These are phyloP conservation scores for Kuraishia ogatae DNA, from an alignment of 805 yeast species.

Conservation along the genomic window DNA sequence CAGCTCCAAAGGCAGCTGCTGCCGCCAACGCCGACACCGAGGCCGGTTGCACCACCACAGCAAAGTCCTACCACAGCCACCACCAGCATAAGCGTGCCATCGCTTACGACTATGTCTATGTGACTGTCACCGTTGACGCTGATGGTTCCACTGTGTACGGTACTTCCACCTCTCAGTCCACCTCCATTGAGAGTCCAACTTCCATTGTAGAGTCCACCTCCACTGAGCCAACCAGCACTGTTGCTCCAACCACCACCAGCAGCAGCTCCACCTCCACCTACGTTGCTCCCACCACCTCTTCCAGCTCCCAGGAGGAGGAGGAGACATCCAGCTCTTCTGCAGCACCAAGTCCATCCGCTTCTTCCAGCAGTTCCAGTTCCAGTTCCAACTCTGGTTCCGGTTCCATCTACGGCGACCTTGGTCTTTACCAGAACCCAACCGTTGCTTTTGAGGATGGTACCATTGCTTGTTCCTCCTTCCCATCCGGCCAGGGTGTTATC, in stretches of 20 bases:
- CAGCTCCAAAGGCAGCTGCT: slow-evolving; percentile 16
- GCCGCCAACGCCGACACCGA: slow-evolving; percentile 26
- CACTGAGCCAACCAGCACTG: slow-evolving; percentile 14
- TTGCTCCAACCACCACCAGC: slow-evolving; percentile 11
- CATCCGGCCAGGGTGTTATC: slow-evolving; percentile 78
- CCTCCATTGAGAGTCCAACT: slow-evolving; percentile 5
- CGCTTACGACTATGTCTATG: slow-evolving; percentile 37
- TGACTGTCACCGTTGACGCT: slow-evolving; percentile 44
- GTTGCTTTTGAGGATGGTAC: slow-evolving; percentile 65
- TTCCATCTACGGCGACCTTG: slow-evolving; percentile 47
- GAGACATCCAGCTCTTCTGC: slow-evolving; percentile 15
- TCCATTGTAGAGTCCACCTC: slow-evolving; percentile 11
- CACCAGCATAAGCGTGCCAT: slow-evolving; percentile 54
- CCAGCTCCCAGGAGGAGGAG: slow-evolving; percentile 4
- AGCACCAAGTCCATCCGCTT: slow-evolving; percentile 13
- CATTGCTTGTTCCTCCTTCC: slow-evolving; percentile 59
- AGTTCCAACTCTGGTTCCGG: slow-evolving; percentile 17
- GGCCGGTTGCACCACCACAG: slow-evolving; percentile 32
- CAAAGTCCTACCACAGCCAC: slow-evolving; percentile 39
- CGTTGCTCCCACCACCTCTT: slow-evolving; percentile 9
- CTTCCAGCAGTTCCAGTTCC: slow-evolving; percentile 14
- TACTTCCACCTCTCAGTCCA: slow-evolving; percentile 7
- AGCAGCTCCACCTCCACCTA: slow-evolving; percentile 14
- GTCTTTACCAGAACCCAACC: slow-evolving; percentile 47
- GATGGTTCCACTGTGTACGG: slow-evolving; percentile 32